A percentile compares a stretch with the other conserved stretches of the same genome.
phyloP scores from a whole-genome alignment of 257 asterid species.

The Fraxinus quadrangulata region DNA sequence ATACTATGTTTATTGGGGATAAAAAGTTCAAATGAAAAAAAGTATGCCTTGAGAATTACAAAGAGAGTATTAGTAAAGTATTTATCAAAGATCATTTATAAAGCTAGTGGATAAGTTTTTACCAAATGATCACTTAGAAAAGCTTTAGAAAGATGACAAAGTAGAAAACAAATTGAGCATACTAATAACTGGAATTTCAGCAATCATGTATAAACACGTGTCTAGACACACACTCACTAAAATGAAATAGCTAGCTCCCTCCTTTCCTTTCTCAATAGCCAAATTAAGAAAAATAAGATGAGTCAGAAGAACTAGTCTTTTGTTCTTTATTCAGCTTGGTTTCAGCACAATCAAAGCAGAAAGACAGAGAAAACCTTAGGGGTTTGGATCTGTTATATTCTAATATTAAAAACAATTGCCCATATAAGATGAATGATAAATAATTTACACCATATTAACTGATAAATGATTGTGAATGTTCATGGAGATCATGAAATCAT shows the following conservation, averaged over 20 bases:
- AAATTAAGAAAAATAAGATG: not conserved
- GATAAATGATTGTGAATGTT: not conserved
- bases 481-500: not conserved
- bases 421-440: not conserved
- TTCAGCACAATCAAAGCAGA: not conserved
- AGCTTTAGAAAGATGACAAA: not conserved
- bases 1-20: not conserved
- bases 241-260: not conserved
- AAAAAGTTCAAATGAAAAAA: conserved; percentile 16
- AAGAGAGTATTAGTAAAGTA: not conserved
- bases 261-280: not conserved
- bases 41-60: conserved; percentile 7
- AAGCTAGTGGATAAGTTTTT: not conserved
- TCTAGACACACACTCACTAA: not conserved
- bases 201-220: not conserved
- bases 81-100: not conserved
- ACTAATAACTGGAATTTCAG: not conserved
- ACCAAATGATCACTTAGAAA: not conserved
- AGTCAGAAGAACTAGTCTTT: not conserved
- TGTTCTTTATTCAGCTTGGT: not conserved
- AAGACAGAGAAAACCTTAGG: not conserved
- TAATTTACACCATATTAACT: not conserved
- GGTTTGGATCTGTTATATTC: not conserved
- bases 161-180: not conserved
- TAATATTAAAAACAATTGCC: too few relatives aligned